Conservation (phyloP, 1,284 basidiomycete genomes). For the Mycena sp. region DNA sequence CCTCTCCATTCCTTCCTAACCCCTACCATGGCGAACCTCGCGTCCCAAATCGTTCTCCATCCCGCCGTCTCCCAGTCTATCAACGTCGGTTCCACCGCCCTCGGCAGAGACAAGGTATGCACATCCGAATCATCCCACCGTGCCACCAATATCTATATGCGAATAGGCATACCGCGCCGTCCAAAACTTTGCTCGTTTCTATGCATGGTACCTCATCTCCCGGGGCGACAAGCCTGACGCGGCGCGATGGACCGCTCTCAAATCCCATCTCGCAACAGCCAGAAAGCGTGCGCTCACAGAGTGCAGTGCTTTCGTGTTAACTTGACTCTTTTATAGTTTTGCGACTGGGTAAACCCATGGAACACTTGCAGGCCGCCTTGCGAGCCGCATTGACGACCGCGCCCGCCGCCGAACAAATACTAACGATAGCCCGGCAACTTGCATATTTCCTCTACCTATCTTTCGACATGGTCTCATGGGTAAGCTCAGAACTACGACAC, state of each 20-base stretch:
- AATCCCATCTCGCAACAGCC: constrained; percentile 79
- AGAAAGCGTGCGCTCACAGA: constrained; percentile 69
- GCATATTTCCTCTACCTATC: constrained; percentile 92
- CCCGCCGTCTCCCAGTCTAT: constrained; percentile 81
- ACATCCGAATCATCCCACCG: constrained; percentile 44
- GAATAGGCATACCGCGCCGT: constrained; percentile 79
- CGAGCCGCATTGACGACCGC: constrained; percentile 73
- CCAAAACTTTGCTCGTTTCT: constrained; percentile 93
- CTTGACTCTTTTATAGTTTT: background rate
- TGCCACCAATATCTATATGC: constrained; percentile 48
- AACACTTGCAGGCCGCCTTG: constrained; percentile 93
- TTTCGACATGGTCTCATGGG: constrained; percentile 88
- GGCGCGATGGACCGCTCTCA: constrained; percentile 81
- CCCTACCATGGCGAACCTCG: constrained; percentile 67
- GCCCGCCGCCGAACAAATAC: constrained; percentile 79
- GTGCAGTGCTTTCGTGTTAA: too few species aligned
- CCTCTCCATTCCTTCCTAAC: too few species aligned
- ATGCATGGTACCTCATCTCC: constrained; percentile 83
- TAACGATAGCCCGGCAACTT: constrained; percentile 87
- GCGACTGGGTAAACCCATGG: constrained; percentile 88
- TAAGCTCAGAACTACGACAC: constrained; percentile 41
- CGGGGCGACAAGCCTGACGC: constrained; percentile 74
- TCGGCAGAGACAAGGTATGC: constrained; percentile 84
- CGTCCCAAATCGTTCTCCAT: constrained; percentile 85
- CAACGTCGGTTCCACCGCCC: constrained; percentile 82